These are phyloP conservation scores for Aspergillus sergii DNA, from an alignment of 2,329 filamentous ascomycete species.

Conservation along the genomic window DNA sequence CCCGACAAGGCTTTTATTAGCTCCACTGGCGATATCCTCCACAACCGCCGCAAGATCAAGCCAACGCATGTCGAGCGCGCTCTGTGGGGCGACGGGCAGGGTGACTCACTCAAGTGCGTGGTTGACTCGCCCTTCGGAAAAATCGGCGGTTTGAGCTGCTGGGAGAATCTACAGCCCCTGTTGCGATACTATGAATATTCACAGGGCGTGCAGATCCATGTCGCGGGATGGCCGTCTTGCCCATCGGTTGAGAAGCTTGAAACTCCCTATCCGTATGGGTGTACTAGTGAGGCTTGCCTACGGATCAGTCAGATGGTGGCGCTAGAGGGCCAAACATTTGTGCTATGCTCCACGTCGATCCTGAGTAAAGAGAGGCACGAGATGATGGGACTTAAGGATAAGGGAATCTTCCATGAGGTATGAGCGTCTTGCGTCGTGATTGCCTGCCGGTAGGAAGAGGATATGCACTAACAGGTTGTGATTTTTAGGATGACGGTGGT, in stretches of 20 bases:
- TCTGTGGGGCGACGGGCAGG: background rate
- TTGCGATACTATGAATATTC: background rate
- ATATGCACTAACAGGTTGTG: background rate
- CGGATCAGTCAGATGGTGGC: constrained; percentile 44
- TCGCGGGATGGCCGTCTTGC: background rate
- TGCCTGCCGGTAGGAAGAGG: constrained; percentile 44
- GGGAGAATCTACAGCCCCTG: background rate
- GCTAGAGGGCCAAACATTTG: constrained; percentile 49
- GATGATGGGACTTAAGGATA: constrained; percentile 22
- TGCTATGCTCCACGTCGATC: constrained; percentile 25
- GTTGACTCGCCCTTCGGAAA: background rate
- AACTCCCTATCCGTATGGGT: constrained; percentile 8
- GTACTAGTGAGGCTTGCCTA: too few species aligned
- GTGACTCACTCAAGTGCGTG: background rate
- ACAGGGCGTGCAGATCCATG: background rate
- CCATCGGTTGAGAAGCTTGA: constrained; percentile 3
- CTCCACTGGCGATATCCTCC: background rate
- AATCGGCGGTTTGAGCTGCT: background rate
- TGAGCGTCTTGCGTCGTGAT: background rate
- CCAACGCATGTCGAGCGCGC: background rate
- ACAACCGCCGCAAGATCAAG: background rate
- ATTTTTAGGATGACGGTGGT: background rate
- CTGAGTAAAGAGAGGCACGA: background rate
- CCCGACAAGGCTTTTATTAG: background rate
- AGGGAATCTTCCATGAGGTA: background rate